Conservation (phyloP, 2,329 filamentous ascomycete species). For the Pseudopithomyces maydicus region DNA sequence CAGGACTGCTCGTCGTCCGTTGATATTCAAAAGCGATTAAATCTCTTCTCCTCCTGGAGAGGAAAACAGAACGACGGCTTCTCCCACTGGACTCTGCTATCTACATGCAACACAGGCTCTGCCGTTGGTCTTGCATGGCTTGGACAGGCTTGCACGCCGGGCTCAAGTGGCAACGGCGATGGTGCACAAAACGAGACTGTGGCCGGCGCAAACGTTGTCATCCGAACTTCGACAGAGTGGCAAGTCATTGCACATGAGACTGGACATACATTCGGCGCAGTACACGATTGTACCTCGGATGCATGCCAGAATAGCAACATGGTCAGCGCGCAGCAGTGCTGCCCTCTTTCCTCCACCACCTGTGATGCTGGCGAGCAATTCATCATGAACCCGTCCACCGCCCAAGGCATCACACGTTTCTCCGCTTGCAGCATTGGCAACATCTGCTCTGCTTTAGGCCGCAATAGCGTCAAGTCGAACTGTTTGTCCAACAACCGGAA, state of each 20-base stretch:
- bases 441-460: slow-evolving; percentile 83
- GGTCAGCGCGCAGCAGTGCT: slow-evolving; percentile 72
- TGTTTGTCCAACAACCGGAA: slow-evolving; percentile 88
- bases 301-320: slow-evolving; percentile 69
- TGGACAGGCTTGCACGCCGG: slow-evolving; percentile 77
- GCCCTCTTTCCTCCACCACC: slow-evolving; percentile 68
- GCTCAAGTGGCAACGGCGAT: slow-evolving; percentile 52
- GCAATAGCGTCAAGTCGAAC: slow-evolving; percentile 73
- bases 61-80: slow-evolving; percentile 77
- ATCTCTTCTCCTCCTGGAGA: slow-evolving; percentile 87
- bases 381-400: slow-evolving; percentile 96
- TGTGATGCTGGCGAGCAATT: slow-evolving; percentile 81
- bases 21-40: slow-evolving; percentile 77
- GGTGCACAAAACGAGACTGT: slow-evolving; percentile 67
- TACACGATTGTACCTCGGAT: slow-evolving; percentile 82
- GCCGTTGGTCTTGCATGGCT: slow-evolving; percentile 94
- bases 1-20: slow-evolving; percentile 66
- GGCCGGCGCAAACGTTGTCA: slow-evolving; percentile 86
- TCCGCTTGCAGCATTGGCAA: slow-evolving; percentile 91
- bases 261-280: slow-evolving; percentile 92
- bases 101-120: slow-evolving; percentile 77
- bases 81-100: slow-evolving; percentile 91
- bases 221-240: slow-evolving; percentile 84
- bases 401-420: slow-evolving; percentile 73
- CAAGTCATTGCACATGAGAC: slow-evolving; percentile 95